Evolutionary conservation across 2,329 filamentous ascomycete genomes (phyloP), one percentile per base, ranked within the genome.

Genomic region (Rutstroemia sp.): DNA sequence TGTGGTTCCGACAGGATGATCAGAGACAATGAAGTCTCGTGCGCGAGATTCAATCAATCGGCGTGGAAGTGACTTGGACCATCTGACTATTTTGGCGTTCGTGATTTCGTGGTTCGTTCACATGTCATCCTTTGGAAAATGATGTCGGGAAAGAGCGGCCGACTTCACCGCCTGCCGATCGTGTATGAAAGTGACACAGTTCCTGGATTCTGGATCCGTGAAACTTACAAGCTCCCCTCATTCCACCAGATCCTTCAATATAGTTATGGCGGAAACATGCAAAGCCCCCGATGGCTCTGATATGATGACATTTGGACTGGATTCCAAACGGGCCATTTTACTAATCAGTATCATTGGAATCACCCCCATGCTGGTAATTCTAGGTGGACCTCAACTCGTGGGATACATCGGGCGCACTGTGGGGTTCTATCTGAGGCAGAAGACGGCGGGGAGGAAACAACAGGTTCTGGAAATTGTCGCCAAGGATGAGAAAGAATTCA

Each of bases 351-450:
- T 71, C 49, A 51, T 71, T 6, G 67, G 63, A n/a, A 61, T 67
- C 27, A 57, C 67, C 5, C 69, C 72, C n/a, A 52, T 73, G 58
- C 57, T 56, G 42, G 56, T 58, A 25, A 62, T 64, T 47, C 61
- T 62, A 40, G 57, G 63, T 23, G 64, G 63, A n/a, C 67, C 67
- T 2, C 64, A 57, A 44, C 52, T 69, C 19, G 48, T 67, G 27
- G 57, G 60, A 40, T 62, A 57, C 4, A 63, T 66, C 36, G 73
- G 76, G 49, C 68, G 73, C 51, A 67, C 65, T 45, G 59, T 84
- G 21, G 86, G 86, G 60, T 86, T 77, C 74, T 79, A 81, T 61
- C 72, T 89, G 56, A 76, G 75, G 54, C 82, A 78, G 67, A 83
- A 82, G 68, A 86, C 85, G 0, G 79, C 82, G 17, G 83, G 82